phyloP scores from a whole-genome alignment of 2,329 filamentous ascomycete species.

The Fusarium metavorans region DNA sequence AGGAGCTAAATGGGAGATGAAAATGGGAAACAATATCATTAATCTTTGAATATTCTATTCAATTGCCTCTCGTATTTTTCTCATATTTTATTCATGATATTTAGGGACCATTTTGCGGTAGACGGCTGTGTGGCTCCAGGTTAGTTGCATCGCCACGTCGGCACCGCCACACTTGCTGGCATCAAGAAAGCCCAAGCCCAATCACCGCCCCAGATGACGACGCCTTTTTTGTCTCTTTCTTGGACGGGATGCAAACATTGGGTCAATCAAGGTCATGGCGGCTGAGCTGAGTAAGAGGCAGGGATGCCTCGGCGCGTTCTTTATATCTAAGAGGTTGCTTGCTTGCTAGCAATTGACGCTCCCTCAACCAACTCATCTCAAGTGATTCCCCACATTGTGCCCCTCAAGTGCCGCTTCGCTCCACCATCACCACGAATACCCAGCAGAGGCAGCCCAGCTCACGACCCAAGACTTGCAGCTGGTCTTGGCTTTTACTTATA shows the following conservation, averaged over 20 bases:
- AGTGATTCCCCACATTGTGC: constrained; percentile 28
- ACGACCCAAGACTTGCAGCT: constrained; percentile 18
- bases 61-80: too few species aligned
- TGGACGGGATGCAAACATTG: constrained; percentile 8
- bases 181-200: constrained; percentile 11
- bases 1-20: too few species aligned
- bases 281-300: constrained; percentile 41
- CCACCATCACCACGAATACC: constrained; percentile 36
- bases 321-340: constrained; percentile 23
- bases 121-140: neutral
- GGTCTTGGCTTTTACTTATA: constrained; percentile 25
- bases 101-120: too few species aligned
- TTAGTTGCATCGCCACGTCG: constrained; percentile 28
- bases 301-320: constrained; percentile 27
- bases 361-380: neutral
- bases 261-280: constrained; percentile 7
- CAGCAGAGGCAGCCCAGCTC: constrained; percentile 16
- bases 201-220: constrained; percentile 38
- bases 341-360: constrained; percentile 2
- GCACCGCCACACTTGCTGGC: constrained; percentile 34
- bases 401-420: constrained; percentile 33
- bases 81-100: too few species aligned
- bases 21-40: too few species aligned
- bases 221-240: constrained; percentile 6
- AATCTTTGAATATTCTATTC: too few species aligned